Conservation (phyloP, 1,139 yeast genomes). For the Saccharomyces pastorianus region DNA sequence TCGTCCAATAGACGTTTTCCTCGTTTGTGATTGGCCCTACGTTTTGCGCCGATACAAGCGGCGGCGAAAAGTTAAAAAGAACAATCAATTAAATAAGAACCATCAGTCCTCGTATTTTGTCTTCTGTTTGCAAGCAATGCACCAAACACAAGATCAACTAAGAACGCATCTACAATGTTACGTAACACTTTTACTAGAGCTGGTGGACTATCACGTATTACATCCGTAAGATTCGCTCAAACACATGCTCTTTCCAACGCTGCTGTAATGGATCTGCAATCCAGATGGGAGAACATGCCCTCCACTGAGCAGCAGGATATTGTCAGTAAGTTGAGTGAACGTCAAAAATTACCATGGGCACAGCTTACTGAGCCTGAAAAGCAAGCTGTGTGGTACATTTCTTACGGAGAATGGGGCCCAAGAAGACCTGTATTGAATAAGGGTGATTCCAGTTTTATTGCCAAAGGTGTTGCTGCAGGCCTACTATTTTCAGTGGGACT, state of each 20-base stretch:
- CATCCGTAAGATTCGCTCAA: slow-evolving; percentile 36
- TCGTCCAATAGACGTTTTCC: neutral
- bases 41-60: slow-evolving; percentile 1
- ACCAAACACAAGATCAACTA: neutral
- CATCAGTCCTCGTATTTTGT: neutral
- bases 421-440: slow-evolving; percentile 89
- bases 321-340: slow-evolving; percentile 73
- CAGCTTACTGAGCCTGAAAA: slow-evolving; percentile 83
- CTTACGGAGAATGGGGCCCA: slow-evolving; percentile 99
- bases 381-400: slow-evolving; percentile 94
- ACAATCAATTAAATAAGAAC: neutral
- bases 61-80: neutral
- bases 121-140: neutral
- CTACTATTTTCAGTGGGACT: slow-evolving; percentile 52
- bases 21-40: neutral
- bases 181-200: slow-evolving; percentile 17
- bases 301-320: slow-evolving; percentile 81
- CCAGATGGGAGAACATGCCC: slow-evolving; percentile 89
- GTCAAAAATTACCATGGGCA: slow-evolving; percentile 93
- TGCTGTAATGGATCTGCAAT: slow-evolving; percentile 72
- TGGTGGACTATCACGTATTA: slow-evolving; percentile 21
- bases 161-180: slow-evolving; percentile 7
- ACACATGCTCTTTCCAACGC: slow-evolving; percentile 77
- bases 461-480: slow-evolving; percentile 71
- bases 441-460: slow-evolving; percentile 71